Base-by-base conservation (phyloP, 1,284 basidiomycete genomes). In the Trametes sp. region DNA sequence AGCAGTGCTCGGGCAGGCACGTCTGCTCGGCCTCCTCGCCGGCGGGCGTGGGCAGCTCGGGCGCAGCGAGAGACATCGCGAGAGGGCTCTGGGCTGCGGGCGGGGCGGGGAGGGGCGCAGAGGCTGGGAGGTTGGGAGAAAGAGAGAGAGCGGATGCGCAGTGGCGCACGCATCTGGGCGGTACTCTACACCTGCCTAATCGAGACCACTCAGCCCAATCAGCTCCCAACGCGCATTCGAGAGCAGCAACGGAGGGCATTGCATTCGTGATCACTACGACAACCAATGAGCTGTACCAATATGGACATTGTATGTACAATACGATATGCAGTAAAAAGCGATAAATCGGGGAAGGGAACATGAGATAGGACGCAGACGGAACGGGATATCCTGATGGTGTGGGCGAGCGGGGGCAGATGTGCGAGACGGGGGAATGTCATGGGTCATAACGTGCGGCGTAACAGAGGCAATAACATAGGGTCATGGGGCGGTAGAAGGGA, bases 1-100 rank as follows among this genome's bases (percentile, higher is more conserved):
- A 93, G 73, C 89, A 91, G 73, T 94, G 92, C 69, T 91, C 87
- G 38, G 82, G 84, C 11, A 76, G 81, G 79, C 92, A 93, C 67
- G 80, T 78, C 59, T 82, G 73, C 68, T 75, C 74, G 46, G 74
- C 76, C 64, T 77, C 74, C 60, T 75, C 75, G 68, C 66, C 61
- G 31, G 57, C 51, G 42, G 59, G 58, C 60, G 72, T 75, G 68
- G 75, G 74, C 65, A 81, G 81, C 73, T 81, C 75, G 59, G 78
- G 74, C 48, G 81, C 81, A 57, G 81, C 70, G 76, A 81, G 77
- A 66, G 83, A 83, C 84, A 85, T 86, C 67, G 63, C 65, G 71
- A 59, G 57, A 52, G 63, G 45, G 60, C 44, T 70, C 59, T 42
- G 73, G n/a, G n/a, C n/a, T n/a, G n/a, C n/a, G n/a, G n/a, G 70